Base-by-base conservation (phyloP, 2,329 filamentous ascomycete genomes). In the Metarhizium sp. region DNA sequence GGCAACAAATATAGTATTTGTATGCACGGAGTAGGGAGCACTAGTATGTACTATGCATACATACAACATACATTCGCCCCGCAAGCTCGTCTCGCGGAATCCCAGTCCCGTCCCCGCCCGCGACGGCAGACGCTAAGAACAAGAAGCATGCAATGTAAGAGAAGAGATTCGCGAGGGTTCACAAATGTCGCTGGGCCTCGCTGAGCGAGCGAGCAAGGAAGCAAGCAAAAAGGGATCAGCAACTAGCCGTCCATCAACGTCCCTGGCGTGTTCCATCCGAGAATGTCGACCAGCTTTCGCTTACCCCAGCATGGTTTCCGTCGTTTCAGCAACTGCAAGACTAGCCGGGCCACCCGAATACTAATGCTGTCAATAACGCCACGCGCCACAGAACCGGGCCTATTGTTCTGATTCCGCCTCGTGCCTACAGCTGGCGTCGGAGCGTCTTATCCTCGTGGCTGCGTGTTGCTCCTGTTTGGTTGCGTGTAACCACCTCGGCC, bases 331-430 rank as follows among this genome's bases (percentile, higher is more conserved):
- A 42, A 18, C 18, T 43, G 43, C 32, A 42, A 11, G 45, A 38
- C 50, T 42, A 29, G 54, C 25, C 50, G 34, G 54, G 25, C 25
- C 50, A 48, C 20, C 50, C 36, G 45, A 55, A 34, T 29, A 18
- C 42, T 38, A 45, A 4, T 16, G 30, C 20, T 46, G 20, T 49
- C 50, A 42, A 54, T 16, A 43, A 53, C 11, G 45, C 50, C 14
- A 36, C 45, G 25, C 50, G 55, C 51, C 51, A 51, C 55, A 51
- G 51, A 40, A n/a, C 48, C 36, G 18, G 16, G 51, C 55, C 55
- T 56, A 56, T 53, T 56, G 47, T 56, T 50, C 46, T 4, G 13
- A 20, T 10, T 32, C 46, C 43, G 30, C 50, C 38, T 18, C 48
- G 40, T 16, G n/a, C 32, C 32, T 30, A 46, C 20, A 13, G 25